Evolutionary conservation across 306 rosid species (phyloP).

Genomic region (Cucurbita maxima): DNA sequence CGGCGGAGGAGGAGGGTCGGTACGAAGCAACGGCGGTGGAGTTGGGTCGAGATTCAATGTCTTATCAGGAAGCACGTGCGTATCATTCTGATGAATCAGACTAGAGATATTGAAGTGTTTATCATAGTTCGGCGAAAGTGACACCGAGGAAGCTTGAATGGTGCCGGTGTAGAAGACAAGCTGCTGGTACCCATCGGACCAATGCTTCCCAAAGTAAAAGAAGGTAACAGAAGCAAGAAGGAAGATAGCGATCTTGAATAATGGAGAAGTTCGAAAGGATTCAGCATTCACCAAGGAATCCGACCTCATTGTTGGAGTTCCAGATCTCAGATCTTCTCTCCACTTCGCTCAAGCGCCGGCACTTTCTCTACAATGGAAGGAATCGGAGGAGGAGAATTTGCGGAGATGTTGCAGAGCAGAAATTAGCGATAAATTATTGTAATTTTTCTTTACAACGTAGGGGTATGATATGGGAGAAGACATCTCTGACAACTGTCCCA

Average conservation of each 20-base stretch:
- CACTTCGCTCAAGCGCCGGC: not conserved
- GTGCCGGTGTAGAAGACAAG: conserved; percentile 51
- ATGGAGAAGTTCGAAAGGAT: conserved; percentile 15
- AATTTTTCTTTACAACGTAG: not conserved
- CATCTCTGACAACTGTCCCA: too few relatives aligned
- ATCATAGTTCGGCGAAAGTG: conserved; percentile 47
- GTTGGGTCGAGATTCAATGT: not conserved
- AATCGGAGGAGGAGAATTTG: not conserved
- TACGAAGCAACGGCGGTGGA: not conserved
- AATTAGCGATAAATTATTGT: not conserved
- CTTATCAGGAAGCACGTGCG: conserved; percentile 14
- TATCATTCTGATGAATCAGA: conserved; percentile 18
- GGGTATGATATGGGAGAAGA: not conserved
- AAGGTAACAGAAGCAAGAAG: conserved; percentile 34
- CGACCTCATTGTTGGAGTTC: conserved; percentile 20
- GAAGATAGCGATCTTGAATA: conserved; percentile 33
- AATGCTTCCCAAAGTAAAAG: conserved; percentile 72
- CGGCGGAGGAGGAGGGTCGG: conserved; percentile 24
- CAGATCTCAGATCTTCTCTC: not conserved
- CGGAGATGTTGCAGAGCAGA: not conserved
- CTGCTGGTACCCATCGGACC: conserved; percentile 60
- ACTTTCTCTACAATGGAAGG: not conserved
- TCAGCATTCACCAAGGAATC: conserved; percentile 17
- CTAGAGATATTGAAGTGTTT: conserved; percentile 30
- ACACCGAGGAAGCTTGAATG: conserved; percentile 17